phyloP scores from a whole-genome alignment of 1,284 basidiomycete species.

The Ganoderma resinaceum region DNA sequence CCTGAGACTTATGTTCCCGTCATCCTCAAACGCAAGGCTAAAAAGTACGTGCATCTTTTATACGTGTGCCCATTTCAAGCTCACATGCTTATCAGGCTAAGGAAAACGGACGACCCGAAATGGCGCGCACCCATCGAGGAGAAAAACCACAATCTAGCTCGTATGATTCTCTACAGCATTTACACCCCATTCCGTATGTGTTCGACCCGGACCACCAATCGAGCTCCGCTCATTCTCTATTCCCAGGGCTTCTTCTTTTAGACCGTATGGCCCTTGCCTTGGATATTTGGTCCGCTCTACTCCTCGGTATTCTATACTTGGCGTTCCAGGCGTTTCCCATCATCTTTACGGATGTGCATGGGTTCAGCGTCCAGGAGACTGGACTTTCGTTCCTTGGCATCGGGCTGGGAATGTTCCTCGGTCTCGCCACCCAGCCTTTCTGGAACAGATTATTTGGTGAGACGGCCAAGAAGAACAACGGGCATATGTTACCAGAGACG shows the following conservation, averaged over 20 bases:
- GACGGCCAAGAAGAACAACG: conserved; percentile 45
- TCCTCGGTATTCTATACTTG: conserved; percentile 81
- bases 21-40: conserved; percentile 65
- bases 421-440: conserved; percentile 61
- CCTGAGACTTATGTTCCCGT: conserved; percentile 82
- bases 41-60: conserved; percentile 32
- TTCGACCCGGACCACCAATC: not conserved
- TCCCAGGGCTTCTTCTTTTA: conserved; percentile 66
- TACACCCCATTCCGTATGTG: conserved; percentile 74
- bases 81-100: conserved; percentile 45
- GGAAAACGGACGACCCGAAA: conserved; percentile 59
- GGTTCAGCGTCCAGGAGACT: conserved; percentile 64
- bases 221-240: not conserved
- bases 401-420: conserved; percentile 70
- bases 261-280: conserved; percentile 83
- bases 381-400: conserved; percentile 79
- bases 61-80: not conserved
- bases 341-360: conserved; percentile 68
- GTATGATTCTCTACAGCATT: conserved; percentile 50
- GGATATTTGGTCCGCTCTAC: conserved; percentile 51
- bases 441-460: conserved; percentile 60
- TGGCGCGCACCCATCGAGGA: conserved; percentile 67
- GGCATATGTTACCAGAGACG: conserved; percentile 71
- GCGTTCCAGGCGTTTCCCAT: conserved; percentile 77
- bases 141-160: conserved; percentile 46